Evolutionary conservation across 2,329 filamentous ascomycete genomes (phyloP).

Genomic region (Kalmusia sp.): DNA sequence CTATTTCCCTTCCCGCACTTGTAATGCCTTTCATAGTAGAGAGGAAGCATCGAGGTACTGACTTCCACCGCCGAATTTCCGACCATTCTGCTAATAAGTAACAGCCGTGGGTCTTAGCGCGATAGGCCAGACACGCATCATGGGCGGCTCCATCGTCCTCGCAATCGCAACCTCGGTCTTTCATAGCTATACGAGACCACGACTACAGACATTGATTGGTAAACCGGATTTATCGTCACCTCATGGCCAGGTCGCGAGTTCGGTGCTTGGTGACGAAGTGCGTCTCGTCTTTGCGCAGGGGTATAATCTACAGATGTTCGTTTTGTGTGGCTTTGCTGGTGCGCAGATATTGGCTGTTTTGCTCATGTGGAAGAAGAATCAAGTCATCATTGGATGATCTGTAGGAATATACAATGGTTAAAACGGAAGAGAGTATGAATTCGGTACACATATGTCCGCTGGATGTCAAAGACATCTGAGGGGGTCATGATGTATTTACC

Average conservation of each 20-base stretch:
- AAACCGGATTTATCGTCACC: background rate
- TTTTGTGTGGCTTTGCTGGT: conserved; percentile 16
- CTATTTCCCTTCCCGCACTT: conserved; percentile 6
- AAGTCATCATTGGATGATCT: background rate
- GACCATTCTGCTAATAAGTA: background rate
- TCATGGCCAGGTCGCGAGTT: background rate
- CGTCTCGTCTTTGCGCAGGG: conserved; percentile 12
- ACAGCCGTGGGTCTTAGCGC: conserved; percentile 15
- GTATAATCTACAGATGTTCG: conserved; percentile 19
- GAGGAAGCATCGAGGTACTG: conserved; percentile 11
- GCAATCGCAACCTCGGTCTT: conserved; percentile 14
- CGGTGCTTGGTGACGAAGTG: conserved; percentile 1
- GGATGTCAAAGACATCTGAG: background rate
- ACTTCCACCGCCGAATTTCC: background rate
- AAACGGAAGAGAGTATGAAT: no score
- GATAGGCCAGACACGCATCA: conserved; percentile 7
- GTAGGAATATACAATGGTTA: background rate
- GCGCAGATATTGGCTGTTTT: conserved; percentile 5
- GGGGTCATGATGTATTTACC: no score
- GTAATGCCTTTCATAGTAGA: conserved; percentile 15
- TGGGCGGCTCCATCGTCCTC: conserved; percentile 15
- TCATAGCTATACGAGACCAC: conserved; percentile 7
- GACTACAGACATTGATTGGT: background rate
- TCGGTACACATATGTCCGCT: background rate
- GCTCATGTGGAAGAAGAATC: conserved; percentile 1